phyloP scores from a whole-genome alignment of 2,329 filamentous ascomycete genomes.

The Ascochyta lentis region DNA sequence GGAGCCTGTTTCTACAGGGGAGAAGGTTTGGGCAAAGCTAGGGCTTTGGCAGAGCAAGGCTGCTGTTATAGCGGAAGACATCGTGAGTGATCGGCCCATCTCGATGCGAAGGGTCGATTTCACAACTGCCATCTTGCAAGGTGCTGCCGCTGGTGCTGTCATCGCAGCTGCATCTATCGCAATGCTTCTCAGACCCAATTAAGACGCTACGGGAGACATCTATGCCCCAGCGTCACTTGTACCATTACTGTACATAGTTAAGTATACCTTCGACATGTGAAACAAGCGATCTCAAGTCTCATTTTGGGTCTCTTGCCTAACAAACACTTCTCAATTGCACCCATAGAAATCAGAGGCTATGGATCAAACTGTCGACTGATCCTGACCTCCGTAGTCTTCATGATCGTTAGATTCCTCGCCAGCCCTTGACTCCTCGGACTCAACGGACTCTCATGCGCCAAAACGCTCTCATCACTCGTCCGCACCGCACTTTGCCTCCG shows the following conservation, averaged over 20 bases:
- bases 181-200: slow-evolving; percentile 31
- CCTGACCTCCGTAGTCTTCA: slow-evolving; percentile 3
- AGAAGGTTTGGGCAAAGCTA: slow-evolving; percentile 14
- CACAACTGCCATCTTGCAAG: slow-evolving; percentile 54
- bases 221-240: not conserved
- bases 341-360: too few relatives aligned
- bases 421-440: not conserved
- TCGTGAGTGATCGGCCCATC: slow-evolving; percentile 54
- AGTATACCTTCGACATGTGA: not conserved
- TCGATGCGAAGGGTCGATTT: slow-evolving; percentile 55
- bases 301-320: too few relatives aligned
- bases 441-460: slow-evolving; percentile 4
- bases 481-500: slow-evolving; percentile 8
- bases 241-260: slow-evolving; percentile 11
- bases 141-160: slow-evolving; percentile 52
- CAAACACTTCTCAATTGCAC: too few relatives aligned
- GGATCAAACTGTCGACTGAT: not conserved
- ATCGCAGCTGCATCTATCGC: slow-evolving; percentile 40
- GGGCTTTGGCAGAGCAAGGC: slow-evolving; percentile 34
- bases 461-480: slow-evolving; percentile 24
- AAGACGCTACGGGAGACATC: slow-evolving; percentile 1
- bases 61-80: slow-evolving; percentile 35
- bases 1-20: slow-evolving; percentile 5
- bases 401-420: not conserved
- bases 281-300: not conserved